Evolutionary conservation across 495 filamentous ascomycete genomes (phyloP).

Genomic region (Penicillium malachiteum): DNA sequence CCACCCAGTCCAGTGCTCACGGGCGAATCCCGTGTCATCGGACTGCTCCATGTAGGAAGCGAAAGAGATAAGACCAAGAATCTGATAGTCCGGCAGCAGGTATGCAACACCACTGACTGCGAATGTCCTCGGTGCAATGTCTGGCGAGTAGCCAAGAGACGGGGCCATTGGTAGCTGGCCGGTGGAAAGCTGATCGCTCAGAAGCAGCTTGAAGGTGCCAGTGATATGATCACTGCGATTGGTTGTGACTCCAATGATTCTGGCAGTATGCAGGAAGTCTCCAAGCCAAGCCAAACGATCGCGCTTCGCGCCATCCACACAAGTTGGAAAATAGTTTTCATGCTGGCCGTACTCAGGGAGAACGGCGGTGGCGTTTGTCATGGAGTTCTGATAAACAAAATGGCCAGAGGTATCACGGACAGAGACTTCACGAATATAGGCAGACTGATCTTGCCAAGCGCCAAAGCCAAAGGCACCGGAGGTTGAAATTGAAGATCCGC

Average conservation of each 20-base stretch:
- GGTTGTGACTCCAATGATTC: conserved; percentile 8
- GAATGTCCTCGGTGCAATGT: background rate
- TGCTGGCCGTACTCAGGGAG: background rate
- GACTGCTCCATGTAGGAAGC: background rate
- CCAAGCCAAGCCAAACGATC: conserved; percentile 24
- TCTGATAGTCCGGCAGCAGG: background rate
- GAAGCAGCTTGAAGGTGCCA: background rate
- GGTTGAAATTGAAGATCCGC: background rate
- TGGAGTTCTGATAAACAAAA: background rate
- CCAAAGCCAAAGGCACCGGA: conserved; percentile 6
- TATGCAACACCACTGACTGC: background rate
- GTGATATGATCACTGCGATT: background rate
- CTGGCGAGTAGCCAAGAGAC: background rate
- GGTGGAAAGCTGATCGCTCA: background rate
- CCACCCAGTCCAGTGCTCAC: background rate
- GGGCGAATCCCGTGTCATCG: background rate
- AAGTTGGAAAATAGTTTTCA: background rate
- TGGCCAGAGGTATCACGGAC: background rate
- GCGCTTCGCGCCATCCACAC: conserved; percentile 27
- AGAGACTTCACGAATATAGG: background rate
- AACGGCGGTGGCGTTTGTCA: background rate
- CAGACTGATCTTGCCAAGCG: conserved; percentile 5
- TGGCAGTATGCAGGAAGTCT: conserved; percentile 17
- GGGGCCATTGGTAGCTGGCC: background rate
- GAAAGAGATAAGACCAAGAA: background rate